Evolutionary conservation across 257 asterid genomes (phyloP), one percentile per base, ranked within the genome.

Genomic region (Solanum chaucha): DNA sequence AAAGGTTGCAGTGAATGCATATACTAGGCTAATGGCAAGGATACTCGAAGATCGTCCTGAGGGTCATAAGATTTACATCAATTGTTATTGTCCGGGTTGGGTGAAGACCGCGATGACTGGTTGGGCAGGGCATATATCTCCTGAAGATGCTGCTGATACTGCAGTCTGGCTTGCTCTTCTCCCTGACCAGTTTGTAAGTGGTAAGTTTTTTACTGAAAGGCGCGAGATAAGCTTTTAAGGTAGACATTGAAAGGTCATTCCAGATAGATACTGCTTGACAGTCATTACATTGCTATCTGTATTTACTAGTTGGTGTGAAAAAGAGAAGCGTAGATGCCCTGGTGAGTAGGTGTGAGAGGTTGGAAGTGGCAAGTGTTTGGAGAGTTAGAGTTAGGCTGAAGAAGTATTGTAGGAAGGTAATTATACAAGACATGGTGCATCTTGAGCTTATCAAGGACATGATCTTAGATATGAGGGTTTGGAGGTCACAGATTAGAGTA

Each of bases 151-250:
- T n/a, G 99, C 99, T 51, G 98, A 96, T 87, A 96, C 99, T 64
- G 97, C 97, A 11, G 96, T 96, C n/a, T 96, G 98, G 99, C 96
- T 96, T 75, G 95, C 98, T n/a, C 88, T 96, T 86, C 94, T 93
- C 28, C 96, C 94, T 3, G 95, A 94, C 17, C 93, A 87, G 72
- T 90, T 87, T 26, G 88, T 89, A 28, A 93, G 91, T 36, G 99
- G 99, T 26, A 95, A 92, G 48, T 95, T 95, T 86, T 96, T 93
- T 5, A 94, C 96, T 0, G 99, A 95, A 92, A 94, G 98, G 64
- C 98, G 96, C 13, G 98, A 96, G 90, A 93, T 96, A 67, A 92
- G 92, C 89, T 96, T 93, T 92, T 96, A 26, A 81, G 61, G 30
- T 55, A 2, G 64, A 17, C 22, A 55, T 3, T 55, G 64, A 55